Evolutionary conservation across 768 basidiomycete species (phyloP).

Genomic region (Rhodotorula graminis): DNA sequence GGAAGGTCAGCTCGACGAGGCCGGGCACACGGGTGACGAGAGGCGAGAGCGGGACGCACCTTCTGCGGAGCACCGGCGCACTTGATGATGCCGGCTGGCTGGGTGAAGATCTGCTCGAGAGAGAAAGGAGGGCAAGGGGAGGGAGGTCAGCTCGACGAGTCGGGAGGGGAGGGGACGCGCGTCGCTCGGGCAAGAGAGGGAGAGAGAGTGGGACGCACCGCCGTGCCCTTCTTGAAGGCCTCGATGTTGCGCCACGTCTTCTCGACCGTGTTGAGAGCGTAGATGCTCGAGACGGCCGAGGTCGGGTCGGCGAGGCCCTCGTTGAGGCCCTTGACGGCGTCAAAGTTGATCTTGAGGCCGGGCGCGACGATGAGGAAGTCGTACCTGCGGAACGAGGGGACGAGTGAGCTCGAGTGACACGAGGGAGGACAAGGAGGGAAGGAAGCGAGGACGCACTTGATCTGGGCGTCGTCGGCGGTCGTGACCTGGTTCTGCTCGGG

Average conservation of each 20-base stretch:
- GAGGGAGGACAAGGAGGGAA: background rate
- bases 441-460: slow-evolving; percentile 43
- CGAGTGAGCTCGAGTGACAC: no score
- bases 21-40: slow-evolving; percentile 51
- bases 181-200: background rate
- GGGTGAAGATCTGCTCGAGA: slow-evolving; percentile 66
- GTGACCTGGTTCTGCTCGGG: slow-evolving; percentile 69
- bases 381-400: slow-evolving; percentile 55
- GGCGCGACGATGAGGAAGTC: slow-evolving; percentile 83
- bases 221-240: slow-evolving; percentile 66
- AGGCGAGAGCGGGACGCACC: slow-evolving; percentile 51
- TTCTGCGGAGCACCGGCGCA: slow-evolving; percentile 64
- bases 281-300: slow-evolving; percentile 85
- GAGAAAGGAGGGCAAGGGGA: background rate
- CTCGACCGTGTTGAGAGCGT: slow-evolving; percentile 82
- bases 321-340: slow-evolving; percentile 65
- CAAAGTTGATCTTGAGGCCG: slow-evolving; percentile 82
- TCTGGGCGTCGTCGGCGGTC: slow-evolving; percentile 61
- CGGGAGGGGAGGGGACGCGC: background rate
- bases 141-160: background rate
- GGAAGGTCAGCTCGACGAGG: background rate
- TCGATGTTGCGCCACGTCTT: slow-evolving; percentile 82
- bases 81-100: slow-evolving; percentile 86
- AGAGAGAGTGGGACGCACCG: slow-evolving; percentile 44
- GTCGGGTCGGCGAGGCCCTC: slow-evolving; percentile 69